A percentile compares a stretch with the other conserved stretches of the same genome.
Conservation (phyloP, 2,329 filamentous ascomycete genomes). For the Aspergillus thermomutatus region DNA sequence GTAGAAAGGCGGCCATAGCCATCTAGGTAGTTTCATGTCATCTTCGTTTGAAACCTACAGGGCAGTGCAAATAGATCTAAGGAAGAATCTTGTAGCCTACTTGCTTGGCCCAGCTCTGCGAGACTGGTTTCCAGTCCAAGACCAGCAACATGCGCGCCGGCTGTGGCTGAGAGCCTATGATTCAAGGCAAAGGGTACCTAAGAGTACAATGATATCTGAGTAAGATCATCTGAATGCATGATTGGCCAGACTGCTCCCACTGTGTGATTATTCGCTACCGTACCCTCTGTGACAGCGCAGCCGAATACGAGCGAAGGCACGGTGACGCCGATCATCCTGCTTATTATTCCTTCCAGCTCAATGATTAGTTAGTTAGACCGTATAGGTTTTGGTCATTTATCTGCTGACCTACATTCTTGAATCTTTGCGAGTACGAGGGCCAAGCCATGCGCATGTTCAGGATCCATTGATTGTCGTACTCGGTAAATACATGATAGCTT, state of each 20-base stretch:
- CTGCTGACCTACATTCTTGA: background rate
- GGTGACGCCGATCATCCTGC: background rate
- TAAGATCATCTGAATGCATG: background rate
- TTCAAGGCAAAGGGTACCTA: background rate
- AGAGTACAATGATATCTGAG: background rate
- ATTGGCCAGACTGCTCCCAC: background rate
- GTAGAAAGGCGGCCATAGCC: too few species aligned
- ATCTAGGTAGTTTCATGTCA: too few species aligned
- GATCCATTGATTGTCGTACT: background rate
- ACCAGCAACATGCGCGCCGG: too few species aligned
- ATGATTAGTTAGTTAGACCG: background rate
- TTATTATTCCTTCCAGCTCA: background rate
- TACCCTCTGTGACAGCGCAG: background rate
- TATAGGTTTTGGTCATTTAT: background rate
- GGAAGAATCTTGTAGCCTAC: background rate
- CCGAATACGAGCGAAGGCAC: background rate
- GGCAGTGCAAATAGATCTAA: background rate
- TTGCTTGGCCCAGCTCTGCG: background rate
- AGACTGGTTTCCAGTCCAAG: too few species aligned
- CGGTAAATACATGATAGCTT: background rate
- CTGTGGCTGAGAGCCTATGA: background rate
- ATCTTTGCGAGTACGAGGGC: background rate
- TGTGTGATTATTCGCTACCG: background rate
- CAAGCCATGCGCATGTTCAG: background rate
- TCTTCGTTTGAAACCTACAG: background rate